phyloP scores from a whole-genome alignment of 2,329 filamentous ascomycete genomes.

The Beauveria pseudobassiana region DNA sequence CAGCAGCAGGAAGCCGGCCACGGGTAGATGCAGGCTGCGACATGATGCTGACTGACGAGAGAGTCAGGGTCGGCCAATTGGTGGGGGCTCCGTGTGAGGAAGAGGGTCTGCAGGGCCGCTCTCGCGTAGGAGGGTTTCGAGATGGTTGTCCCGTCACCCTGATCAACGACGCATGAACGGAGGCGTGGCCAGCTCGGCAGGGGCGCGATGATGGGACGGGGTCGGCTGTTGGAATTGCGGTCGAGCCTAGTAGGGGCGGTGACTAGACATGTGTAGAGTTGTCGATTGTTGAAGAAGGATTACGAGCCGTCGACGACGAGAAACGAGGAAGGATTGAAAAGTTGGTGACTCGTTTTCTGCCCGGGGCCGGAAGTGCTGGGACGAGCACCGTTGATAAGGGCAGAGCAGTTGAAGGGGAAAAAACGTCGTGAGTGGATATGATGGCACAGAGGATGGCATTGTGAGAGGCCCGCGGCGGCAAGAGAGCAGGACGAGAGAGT shows the following conservation, averaged over 20 bases:
- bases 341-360: neutral
- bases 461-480: neutral
- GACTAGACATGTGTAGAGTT: neutral
- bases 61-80: conserved; percentile 3
- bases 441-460: neutral
- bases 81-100: neutral
- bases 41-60: conserved; percentile 9
- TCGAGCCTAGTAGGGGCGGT: neutral
- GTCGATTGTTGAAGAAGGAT: neutral
- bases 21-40: conserved; percentile 6
- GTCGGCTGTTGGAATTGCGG: neutral
- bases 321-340: neutral
- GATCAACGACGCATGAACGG: conserved; percentile 38
- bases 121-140: conserved; percentile 25
- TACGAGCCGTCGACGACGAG: neutral
- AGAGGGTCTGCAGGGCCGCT: conserved; percentile 6
- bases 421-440: neutral
- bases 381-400: no score
- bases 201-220: neutral
- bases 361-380: neutral
- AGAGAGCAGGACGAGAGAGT: neutral
- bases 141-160: conserved; percentile 34
- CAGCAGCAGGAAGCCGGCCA: neutral
- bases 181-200: conserved; percentile 7
- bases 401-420: no score